Base-by-base conservation (phyloP, 177 flowering plant species). In the Vitis hybrid region DNA sequence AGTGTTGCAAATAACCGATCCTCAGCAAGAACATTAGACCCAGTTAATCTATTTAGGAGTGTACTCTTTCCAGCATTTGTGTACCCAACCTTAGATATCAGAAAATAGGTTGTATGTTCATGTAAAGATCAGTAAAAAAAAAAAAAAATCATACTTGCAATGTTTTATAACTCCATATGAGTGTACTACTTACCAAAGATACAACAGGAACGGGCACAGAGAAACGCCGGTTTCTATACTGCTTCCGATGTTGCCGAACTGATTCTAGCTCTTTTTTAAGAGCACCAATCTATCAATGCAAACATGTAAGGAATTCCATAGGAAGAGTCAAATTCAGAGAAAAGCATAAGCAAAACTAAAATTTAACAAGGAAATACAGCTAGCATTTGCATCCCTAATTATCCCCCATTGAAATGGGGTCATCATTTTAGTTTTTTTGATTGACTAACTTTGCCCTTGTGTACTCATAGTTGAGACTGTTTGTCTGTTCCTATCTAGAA, bases 31-130 rank as follows among this genome's bases (percentile, higher is more conserved):
- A 94, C 98, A 77, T 85, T 67, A 49, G 97, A 93, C 69, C 98
- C 98, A 74, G 97, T 91, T 74, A 94, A 83, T 27, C 65, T 86
- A 77, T 94, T 94, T 68, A 94, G 73, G 27, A 94, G 89, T 67
- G 98, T 92, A 77, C 98, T 94, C 87, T 94, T 94, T 77, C 98
- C 98, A 79, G 98, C 97, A 84, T 94, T 94, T 76, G 98, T 92
- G 75, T 92, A 94, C n/a, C 98, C 98, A 65, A 94, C 97, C 98
- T 94, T 68, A 56, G 71, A 64, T 35, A 56, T 59, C 51, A n/a
- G 12, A 74, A 12, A 60, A 68, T n/a, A 21, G 19, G 56, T 60
- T 55, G 52, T n/a, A 62, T 12, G 46, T 68, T 17, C 27, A 51
- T 8, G 30, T 51, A 21, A 14, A 18, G 17, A 13, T 27, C 14